Evolutionary conservation across 2,329 filamentous ascomycete species (phyloP).

Genomic region (Cryphonectria radicalis): DNA sequence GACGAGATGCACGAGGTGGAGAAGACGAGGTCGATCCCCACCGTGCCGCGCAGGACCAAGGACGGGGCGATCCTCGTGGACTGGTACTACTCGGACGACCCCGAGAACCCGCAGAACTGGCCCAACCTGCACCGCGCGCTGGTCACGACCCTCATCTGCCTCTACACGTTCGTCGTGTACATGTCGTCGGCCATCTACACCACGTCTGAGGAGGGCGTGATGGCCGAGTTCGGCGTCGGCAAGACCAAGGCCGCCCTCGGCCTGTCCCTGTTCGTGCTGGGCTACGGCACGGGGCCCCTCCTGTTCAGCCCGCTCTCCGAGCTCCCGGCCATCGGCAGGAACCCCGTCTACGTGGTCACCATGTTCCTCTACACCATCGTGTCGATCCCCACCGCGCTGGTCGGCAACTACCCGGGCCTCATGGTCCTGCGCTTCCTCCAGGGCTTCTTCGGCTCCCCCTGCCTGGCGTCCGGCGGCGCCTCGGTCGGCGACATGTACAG

Average conservation of each 20-base stretch:
- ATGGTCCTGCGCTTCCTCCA: conserved; percentile 67
- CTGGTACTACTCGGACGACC: conserved; percentile 53
- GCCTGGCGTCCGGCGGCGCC: conserved; percentile 62
- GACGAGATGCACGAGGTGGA: conserved; percentile 35
- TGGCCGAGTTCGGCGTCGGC: conserved; percentile 53
- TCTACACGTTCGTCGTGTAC: conserved; percentile 57
- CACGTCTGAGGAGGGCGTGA: conserved; percentile 45
- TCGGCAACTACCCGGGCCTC: conserved; percentile 65
- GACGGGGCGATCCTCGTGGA: conserved; percentile 39
- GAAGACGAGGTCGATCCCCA: conserved; percentile 36
- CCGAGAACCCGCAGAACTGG: conserved; percentile 58
- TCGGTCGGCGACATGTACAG: conserved; percentile 59
- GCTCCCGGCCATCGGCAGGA: conserved; percentile 64
- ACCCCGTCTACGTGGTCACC: conserved; percentile 68
- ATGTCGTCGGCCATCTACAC: conserved; percentile 46
- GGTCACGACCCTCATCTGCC: conserved; percentile 44
- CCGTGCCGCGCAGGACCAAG: conserved; percentile 37
- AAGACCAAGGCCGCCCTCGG: conserved; percentile 54
- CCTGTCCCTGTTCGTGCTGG: conserved; percentile 60
- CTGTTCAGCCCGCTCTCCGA: conserved; percentile 62
- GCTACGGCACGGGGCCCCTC: conserved; percentile 49
- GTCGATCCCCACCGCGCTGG: conserved; percentile 66
- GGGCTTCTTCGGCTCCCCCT: conserved; percentile 69
- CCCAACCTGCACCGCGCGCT: conserved; percentile 41
- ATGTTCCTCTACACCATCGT: conserved; percentile 72